Evolutionary conservation across 352 stramenopile species (phyloP).

Genomic region (Globisporangium cystogenes): DNA sequence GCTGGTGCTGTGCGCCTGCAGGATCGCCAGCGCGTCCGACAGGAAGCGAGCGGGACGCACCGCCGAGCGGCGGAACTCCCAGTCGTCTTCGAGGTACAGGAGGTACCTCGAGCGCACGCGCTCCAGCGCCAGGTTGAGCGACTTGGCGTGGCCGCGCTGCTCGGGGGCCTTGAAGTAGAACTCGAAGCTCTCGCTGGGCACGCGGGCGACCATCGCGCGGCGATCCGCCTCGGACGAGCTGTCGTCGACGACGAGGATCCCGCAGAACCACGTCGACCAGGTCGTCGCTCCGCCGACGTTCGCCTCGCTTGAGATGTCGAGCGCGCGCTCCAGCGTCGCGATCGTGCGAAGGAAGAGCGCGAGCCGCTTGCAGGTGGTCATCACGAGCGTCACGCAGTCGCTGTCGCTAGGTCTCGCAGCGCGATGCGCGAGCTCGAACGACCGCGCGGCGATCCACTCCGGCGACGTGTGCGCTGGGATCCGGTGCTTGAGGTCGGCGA

Average conservation of each 20-base stretch:
- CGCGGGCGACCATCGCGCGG: conserved; percentile 20
- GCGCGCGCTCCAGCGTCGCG: conserved; percentile 13
- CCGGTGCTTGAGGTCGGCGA: not conserved
- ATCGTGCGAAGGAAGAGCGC: conserved; percentile 35
- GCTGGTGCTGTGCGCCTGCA: conserved; percentile 10
- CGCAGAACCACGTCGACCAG: conserved; percentile 27
- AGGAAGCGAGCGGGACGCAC: conserved; percentile 9
- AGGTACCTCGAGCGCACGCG: conserved; percentile 31
- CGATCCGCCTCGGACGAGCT: conserved; percentile 35
- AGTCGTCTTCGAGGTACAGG: conserved; percentile 68
- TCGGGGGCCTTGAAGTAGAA: conserved; percentile 28
- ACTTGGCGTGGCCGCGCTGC: conserved; percentile 39
- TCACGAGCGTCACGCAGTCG: conserved; percentile 30
- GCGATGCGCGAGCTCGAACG: conserved; percentile 1
- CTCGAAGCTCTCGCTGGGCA: conserved; percentile 20
- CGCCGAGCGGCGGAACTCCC: conserved; percentile 17
- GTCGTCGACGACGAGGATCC: conserved; percentile 51
- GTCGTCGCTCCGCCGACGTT: not conserved
- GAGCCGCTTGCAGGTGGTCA: conserved; percentile 63
- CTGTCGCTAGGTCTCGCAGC: conserved; percentile 1
- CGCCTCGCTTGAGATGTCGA: conserved; percentile 4
- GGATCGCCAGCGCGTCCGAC: conserved; percentile 13
- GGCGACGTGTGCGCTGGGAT: conserved; percentile 13
- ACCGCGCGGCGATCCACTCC: conserved; percentile 18
- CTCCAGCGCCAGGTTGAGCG: conserved; percentile 34